Percentiles rank a stretch among this genome's conserved stretches.
phyloP scores from a whole-genome alignment of 345 rosid species.

The Syzygium jambos region DNA sequence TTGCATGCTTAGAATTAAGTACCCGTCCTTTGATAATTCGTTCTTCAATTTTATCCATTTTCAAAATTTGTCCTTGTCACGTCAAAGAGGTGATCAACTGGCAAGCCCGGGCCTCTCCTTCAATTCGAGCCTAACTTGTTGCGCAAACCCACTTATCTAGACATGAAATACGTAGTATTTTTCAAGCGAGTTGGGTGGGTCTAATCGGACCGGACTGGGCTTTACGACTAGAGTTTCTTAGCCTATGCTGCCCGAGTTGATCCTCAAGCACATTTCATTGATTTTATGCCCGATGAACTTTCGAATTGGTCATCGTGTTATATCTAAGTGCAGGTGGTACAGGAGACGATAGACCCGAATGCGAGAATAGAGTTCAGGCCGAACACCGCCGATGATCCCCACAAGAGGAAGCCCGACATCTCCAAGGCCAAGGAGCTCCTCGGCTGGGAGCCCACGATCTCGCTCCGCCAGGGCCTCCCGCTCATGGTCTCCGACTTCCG shows the following conservation, averaged over 20 bases:
- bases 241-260: neutral
- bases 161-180: neutral
- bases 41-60: neutral
- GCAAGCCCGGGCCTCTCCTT: neutral
- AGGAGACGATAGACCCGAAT: conserved; percentile 68
- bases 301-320: neutral
- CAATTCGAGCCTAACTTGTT: neutral
- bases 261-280: neutral
- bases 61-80: neutral
- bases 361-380: conserved; percentile 82
- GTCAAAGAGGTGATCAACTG: neutral
- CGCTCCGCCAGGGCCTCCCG: conserved; percentile 76
- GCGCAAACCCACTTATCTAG: neutral
- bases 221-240: neutral
- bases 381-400: conserved; percentile 87
- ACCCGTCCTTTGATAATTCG: fast-evolving
- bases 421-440: conserved; percentile 67
- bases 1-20: neutral
- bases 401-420: conserved; percentile 84
- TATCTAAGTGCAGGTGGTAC: conserved; percentile 46
- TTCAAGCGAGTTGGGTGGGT: neutral
- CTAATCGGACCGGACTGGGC: neutral
- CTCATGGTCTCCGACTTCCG: conserved; percentile 74
- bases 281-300: neutral
- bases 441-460: conserved; percentile 66